These are phyloP conservation scores for Penicillium ochrochloron DNA, from an alignment of 495 filamentous ascomycete genomes.

Conservation along the genomic window DNA sequence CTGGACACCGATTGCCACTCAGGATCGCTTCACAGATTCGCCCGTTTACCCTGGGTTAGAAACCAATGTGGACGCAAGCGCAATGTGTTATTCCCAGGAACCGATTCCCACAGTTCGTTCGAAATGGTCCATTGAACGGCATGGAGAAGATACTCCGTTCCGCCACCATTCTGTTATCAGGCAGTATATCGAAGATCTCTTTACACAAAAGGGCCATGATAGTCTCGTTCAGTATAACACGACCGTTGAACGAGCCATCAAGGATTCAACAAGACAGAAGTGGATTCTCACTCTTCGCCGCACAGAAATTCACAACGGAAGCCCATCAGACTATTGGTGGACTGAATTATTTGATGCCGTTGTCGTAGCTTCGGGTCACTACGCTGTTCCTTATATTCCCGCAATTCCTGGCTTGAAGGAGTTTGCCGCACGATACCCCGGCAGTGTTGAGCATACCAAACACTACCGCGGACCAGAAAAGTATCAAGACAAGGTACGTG, in stretches of 20 bases:
- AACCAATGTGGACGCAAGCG: slow-evolving; percentile 45
- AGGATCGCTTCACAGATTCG: slow-evolving; percentile 55
- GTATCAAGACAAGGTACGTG: slow-evolving; percentile 43
- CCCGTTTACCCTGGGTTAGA: slow-evolving; percentile 45
- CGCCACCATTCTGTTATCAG: slow-evolving; percentile 44
- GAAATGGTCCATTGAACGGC: slow-evolving; percentile 40
- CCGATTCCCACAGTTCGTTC: slow-evolving; percentile 40
- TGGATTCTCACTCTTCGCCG: slow-evolving; percentile 45
- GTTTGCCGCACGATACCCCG: slow-evolving; percentile 39
- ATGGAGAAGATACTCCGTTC: slow-evolving; percentile 45
- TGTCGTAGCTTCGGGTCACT: slow-evolving; percentile 81
- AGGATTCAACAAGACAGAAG: slow-evolving; percentile 31
- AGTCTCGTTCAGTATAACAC: slow-evolving; percentile 46
- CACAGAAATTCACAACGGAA: slow-evolving; percentile 23
- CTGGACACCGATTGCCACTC: slow-evolving; percentile 43
- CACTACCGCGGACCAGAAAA: slow-evolving; percentile 44
- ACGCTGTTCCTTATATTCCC: slow-evolving; percentile 73
- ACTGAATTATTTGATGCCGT: slow-evolving; percentile 67
- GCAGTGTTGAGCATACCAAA: slow-evolving; percentile 46
- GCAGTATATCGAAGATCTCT: slow-evolving; percentile 45
- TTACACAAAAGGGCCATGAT: slow-evolving; percentile 40
- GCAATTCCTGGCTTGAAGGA: slow-evolving; percentile 51
- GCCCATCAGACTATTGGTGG: slow-evolving; percentile 49
- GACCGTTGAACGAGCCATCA: slow-evolving; percentile 46
- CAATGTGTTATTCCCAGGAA: slow-evolving; percentile 49